Evolutionary conservation across 768 basidiomycete genomes (phyloP).

Genomic region (Leccinum imitatum): DNA sequence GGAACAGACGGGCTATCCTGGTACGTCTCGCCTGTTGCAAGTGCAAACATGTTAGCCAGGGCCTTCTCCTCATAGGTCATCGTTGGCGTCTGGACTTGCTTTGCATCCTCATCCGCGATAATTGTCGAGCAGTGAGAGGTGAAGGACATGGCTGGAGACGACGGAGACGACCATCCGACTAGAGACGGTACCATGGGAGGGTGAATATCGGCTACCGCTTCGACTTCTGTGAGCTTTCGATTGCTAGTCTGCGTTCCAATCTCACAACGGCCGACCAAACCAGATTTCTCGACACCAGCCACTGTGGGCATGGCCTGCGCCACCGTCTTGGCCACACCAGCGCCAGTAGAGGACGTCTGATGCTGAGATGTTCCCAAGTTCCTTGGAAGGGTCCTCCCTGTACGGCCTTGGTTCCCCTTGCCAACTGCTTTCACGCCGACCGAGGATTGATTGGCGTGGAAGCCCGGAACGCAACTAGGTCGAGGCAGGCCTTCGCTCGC

Average conservation of each 20-base stretch:
- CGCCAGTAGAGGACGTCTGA: no score
- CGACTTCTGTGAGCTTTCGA: not conserved
- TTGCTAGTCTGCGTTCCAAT: not conserved
- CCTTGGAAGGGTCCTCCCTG: no score
- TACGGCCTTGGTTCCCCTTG: no score
- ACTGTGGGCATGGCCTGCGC: not conserved
- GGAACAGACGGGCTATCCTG: no score
- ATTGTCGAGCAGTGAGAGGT: slow-evolving; percentile 8
- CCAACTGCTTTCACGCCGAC: not conserved
- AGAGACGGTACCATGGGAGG: no score
- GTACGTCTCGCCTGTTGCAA: no score
- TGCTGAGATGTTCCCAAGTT: no score
- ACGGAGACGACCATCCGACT: not conserved
- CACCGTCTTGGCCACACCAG: not conserved
- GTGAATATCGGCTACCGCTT: not conserved
- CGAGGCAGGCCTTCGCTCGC: not conserved
- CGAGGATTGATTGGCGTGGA: not conserved
- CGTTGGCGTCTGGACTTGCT: not conserved
- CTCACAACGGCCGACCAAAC: not conserved
- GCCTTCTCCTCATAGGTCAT: not conserved
- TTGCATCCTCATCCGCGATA: not conserved
- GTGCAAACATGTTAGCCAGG: no score
- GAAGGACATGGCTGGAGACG: slow-evolving; percentile 2
- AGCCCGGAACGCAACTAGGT: slow-evolving; percentile 1
- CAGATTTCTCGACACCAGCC: not conserved